phyloP scores from a whole-genome alignment of 352 stramenopile genomes.

The Phytophthora hibernalis region DNA sequence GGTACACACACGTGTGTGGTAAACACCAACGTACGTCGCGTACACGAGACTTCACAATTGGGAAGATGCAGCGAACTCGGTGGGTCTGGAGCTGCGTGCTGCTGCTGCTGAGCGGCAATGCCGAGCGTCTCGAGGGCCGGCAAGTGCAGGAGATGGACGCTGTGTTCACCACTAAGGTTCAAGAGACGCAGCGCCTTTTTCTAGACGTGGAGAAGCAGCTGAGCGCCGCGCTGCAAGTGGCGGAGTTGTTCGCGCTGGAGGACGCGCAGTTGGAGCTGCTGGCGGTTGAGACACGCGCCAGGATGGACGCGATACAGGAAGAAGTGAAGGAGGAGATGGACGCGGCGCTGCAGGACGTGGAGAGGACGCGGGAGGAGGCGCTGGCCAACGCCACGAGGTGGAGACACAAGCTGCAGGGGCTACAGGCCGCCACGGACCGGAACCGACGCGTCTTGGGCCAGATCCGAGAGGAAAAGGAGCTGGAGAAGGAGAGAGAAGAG shows the following conservation, averaged over 20 bases:
- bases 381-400: slow-evolving; percentile 27
- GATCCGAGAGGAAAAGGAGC: background rate
- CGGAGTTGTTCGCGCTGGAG: slow-evolving; percentile 34
- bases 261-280: slow-evolving; percentile 31
- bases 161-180: slow-evolving; percentile 1
- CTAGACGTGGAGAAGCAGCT: slow-evolving; percentile 32
- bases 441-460: slow-evolving; percentile 13
- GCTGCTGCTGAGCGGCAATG: slow-evolving; percentile 10
- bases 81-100: background rate
- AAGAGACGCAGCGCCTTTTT: slow-evolving; percentile 28
- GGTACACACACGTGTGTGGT: no score
- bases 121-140: background rate
- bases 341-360: slow-evolving; percentile 19
- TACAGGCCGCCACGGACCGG: slow-evolving; percentile 25
- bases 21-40: no score
- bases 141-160: slow-evolving; percentile 3
- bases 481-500: slow-evolving; percentile 14
- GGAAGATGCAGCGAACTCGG: background rate
- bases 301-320: slow-evolving; percentile 18
- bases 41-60: no score
- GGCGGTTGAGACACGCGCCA: slow-evolving; percentile 24
- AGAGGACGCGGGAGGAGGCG: slow-evolving; percentile 1
- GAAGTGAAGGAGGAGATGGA: slow-evolving; percentile 24
- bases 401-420: slow-evolving; percentile 25
- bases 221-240: slow-evolving; percentile 17